Base-by-base conservation (phyloP, 768 basidiomycete species). In the Mycena sanguinolenta region DNA sequence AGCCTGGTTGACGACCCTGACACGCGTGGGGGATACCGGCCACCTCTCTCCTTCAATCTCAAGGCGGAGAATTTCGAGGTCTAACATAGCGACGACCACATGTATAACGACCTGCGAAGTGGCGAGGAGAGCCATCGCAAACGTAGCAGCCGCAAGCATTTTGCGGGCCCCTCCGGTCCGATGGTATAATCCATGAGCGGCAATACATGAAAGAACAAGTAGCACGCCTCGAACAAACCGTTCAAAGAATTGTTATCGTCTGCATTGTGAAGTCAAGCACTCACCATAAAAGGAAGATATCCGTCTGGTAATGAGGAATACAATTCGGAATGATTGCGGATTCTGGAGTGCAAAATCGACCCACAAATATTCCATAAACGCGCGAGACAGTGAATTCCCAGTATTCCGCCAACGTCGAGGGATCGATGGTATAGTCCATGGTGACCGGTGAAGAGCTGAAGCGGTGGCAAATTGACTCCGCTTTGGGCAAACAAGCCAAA, bases 51-150 rank as follows among this genome's bases (percentile, higher is more conserved):
- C 58, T 17, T 66, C 23, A 6, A 53, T 23, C 25, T 46, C 49
- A 23, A 66, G 49, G 7, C 27, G 65, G 9, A 66, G 9, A 17
- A 58, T 36, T 36, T 52, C 23, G 49, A 53, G 46, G 4, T 10
- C 65, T 46, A 59, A 6, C 10, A 58, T 39, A 14, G 49, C 25
- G 19, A 2, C 38, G 19, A 13, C 12, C 3, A 66, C 39, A 21
- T 59, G 49, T 12, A 59, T 13, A 6, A 27, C 49, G 1, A 66
- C 4, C 36, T 66, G 65, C 19, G 32, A 0, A 6, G 65, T 59
- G 25, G 65, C 65, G 21, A 66, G 49, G 8, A 66, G 10, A n/a
- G 65, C 57, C 65, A 66, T 66, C 13, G 10, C 23, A 23, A 34
- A 44, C 1, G 58, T 52, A 4, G 65, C 57, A 34, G 27, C 10